phyloP scores from a whole-genome alignment of 1,139 yeast genomes.

The Diutina ranongensis region DNA sequence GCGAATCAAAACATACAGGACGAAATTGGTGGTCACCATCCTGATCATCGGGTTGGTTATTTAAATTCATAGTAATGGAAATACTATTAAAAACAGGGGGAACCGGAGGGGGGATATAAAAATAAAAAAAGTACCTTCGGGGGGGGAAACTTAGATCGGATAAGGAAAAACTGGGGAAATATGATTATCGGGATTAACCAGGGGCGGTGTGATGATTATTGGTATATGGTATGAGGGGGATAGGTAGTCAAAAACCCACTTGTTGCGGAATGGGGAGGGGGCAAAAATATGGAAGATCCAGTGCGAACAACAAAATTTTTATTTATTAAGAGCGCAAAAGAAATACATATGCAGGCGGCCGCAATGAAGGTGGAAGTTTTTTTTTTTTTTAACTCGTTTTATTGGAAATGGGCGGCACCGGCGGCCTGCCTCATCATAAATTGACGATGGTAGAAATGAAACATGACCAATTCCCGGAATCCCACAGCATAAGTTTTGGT shows the following conservation, averaged over 20 bases:
- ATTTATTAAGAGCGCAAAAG: conserved; percentile 4
- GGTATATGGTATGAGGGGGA: background rate
- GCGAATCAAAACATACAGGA: conserved; percentile 5
- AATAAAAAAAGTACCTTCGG: no score
- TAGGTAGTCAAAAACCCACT: background rate
- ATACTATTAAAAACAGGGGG: background rate
- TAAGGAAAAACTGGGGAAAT: background rate
- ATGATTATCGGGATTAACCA: background rate
- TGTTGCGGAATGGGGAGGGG: background rate
- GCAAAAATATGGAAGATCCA: conserved; percentile 1
- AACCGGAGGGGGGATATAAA: background rate
- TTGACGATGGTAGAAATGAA: background rate
- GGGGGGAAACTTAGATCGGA: background rate
- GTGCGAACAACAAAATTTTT: conserved; percentile 5
- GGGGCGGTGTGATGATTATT: background rate
- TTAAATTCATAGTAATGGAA: background rate
- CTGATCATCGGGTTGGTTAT: conserved; percentile 5
- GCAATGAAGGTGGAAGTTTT: background rate
- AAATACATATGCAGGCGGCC: conserved; percentile 3
- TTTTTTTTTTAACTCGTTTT: background rate
- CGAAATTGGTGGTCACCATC: conserved; percentile 5
- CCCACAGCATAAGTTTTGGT: no score
- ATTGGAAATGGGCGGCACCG: no score
- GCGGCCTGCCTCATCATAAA: background rate
- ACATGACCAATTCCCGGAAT: conserved; percentile 1